Evolutionary conservation across 805 yeast species (phyloP).

Genomic region (Candida hungchunana): DNA sequence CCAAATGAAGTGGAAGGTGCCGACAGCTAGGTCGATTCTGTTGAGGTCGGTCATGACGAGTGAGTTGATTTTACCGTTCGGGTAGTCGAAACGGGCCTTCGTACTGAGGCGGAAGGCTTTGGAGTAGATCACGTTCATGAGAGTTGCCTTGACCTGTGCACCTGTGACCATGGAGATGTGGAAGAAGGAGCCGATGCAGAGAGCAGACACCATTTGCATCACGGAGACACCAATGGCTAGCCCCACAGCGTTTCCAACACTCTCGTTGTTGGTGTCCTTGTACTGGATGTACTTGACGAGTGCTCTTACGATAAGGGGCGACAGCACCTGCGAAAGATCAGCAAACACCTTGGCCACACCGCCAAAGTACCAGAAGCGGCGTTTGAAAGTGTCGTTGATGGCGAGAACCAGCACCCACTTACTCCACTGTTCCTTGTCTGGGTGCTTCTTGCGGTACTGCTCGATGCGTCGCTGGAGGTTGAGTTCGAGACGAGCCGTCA

Average conservation of each 20-base stretch:
- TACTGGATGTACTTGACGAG: constrained; percentile 61
- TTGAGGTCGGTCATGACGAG: constrained; percentile 78
- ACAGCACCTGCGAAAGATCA: constrained; percentile 41
- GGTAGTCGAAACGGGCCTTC: constrained; percentile 51
- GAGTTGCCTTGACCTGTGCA: constrained; percentile 62
- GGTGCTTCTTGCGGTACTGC: constrained; percentile 24
- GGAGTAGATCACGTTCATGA: constrained; percentile 65
- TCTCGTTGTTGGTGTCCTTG: constrained; percentile 38
- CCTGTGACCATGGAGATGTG: constrained; percentile 61
- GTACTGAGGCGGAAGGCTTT: constrained; percentile 63
- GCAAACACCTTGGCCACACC: constrained; percentile 28
- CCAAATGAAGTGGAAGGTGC: constrained; percentile 59
- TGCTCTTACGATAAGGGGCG: constrained; percentile 63
- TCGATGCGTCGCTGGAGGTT: constrained; percentile 28
- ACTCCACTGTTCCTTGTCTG: constrained; percentile 17
- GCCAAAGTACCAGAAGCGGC: constrained; percentile 30
- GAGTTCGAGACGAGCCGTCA: constrained; percentile 33
- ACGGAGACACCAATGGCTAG: constrained; percentile 65
- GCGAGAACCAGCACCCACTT: constrained; percentile 30
- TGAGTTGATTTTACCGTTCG: constrained; percentile 70
- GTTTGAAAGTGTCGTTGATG: constrained; percentile 32
- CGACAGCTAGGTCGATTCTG: constrained; percentile 73
- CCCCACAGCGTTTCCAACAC: constrained; percentile 61
- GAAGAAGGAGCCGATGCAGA: constrained; percentile 58
- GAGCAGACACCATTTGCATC: constrained; percentile 46